A percentile compares a stretch with the other conserved stretches of the same genome.
Conservation (phyloP, 768 basidiomycete species). For the Russula compacta region DNA sequence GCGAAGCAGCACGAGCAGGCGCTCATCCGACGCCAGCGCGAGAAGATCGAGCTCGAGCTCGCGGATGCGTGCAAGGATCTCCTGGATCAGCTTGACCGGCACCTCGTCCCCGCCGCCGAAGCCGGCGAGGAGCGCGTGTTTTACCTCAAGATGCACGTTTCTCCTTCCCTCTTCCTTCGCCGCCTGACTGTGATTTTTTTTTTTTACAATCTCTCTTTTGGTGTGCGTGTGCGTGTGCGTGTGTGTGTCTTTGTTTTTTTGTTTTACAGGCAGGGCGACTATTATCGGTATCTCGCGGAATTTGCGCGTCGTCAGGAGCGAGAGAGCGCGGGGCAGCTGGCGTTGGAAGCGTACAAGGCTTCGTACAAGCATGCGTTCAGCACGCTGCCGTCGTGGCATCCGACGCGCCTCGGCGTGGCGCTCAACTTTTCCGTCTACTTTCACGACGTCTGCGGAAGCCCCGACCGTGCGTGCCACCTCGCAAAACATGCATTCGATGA, state of each 20-base stretch:
- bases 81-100: slow-evolving; percentile 54
- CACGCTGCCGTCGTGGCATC: slow-evolving; percentile 70
- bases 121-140: slow-evolving; percentile 80
- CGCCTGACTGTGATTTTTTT: background rate
- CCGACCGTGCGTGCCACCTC: slow-evolving; percentile 88
- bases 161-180: background rate
- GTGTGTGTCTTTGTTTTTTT: background rate
- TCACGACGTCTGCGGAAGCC: slow-evolving; percentile 78
- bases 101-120: slow-evolving; percentile 50
- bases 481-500: slow-evolving; percentile 94
- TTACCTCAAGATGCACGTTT: slow-evolving; percentile 75
- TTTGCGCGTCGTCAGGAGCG: slow-evolving; percentile 67
- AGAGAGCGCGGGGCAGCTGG: slow-evolving; percentile 59
- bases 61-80: slow-evolving; percentile 73
- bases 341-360: slow-evolving; percentile 76
- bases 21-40: slow-evolving; percentile 64
- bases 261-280: slow-evolving; percentile 67
- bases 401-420: slow-evolving; percentile 79
- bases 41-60: slow-evolving; percentile 70
- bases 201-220: no score
- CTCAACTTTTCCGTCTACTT: slow-evolving; percentile 94
- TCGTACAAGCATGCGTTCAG: slow-evolving; percentile 76
- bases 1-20: slow-evolving; percentile 45
- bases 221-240: no score
- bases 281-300: slow-evolving; percentile 86